Conservation (phyloP, 495 filamentous ascomycete species). For the Rusavskia elegans region DNA sequence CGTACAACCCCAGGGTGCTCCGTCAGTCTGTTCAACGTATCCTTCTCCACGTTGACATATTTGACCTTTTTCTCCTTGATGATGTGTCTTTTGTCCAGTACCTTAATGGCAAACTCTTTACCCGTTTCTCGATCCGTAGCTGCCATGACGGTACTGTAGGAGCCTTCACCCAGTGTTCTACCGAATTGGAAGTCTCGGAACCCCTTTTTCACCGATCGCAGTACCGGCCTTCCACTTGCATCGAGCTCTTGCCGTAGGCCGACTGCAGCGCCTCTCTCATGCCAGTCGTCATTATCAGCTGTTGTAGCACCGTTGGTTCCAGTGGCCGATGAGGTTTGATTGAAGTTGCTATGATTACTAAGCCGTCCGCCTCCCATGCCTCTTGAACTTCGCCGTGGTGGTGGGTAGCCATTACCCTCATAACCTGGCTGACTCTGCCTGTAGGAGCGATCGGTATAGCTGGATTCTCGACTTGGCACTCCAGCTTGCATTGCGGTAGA, state of each 20-base stretch:
- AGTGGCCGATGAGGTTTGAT: not conserved
- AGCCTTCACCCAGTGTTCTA: constrained; percentile 82
- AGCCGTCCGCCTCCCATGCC: constrained; percentile 36
- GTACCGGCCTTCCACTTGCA: constrained; percentile 63
- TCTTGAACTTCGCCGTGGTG: constrained; percentile 52
- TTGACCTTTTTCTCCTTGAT: constrained; percentile 99
- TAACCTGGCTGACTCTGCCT: constrained; percentile 36
- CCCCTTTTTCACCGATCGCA: constrained; percentile 83
- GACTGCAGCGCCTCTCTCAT: constrained; percentile 80
- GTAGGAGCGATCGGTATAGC: constrained; percentile 53
- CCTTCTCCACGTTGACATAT: constrained; percentile 99
- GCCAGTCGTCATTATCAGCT: constrained; percentile 81
- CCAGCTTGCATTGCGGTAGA: constrained; percentile 44
- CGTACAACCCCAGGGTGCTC: constrained; percentile 96
- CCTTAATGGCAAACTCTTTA: constrained; percentile 97
- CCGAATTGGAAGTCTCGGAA: constrained; percentile 96
- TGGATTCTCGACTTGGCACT: constrained; percentile 51
- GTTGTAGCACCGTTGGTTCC: constrained; percentile 46
- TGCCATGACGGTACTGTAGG: constrained; percentile 91
- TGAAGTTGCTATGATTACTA: constrained; percentile 10
- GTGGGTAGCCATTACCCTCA: constrained; percentile 32
- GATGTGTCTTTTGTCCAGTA: constrained; percentile 96
- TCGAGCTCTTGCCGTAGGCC: constrained; percentile 64
- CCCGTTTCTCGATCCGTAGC: constrained; percentile 91
- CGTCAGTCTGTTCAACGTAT: constrained; percentile 88